A percentile compares a stretch with the other conserved stretches of the same genome.
phyloP scores from a whole-genome alignment of 1,284 basidiomycete species.

The Malassezia nana region DNA sequence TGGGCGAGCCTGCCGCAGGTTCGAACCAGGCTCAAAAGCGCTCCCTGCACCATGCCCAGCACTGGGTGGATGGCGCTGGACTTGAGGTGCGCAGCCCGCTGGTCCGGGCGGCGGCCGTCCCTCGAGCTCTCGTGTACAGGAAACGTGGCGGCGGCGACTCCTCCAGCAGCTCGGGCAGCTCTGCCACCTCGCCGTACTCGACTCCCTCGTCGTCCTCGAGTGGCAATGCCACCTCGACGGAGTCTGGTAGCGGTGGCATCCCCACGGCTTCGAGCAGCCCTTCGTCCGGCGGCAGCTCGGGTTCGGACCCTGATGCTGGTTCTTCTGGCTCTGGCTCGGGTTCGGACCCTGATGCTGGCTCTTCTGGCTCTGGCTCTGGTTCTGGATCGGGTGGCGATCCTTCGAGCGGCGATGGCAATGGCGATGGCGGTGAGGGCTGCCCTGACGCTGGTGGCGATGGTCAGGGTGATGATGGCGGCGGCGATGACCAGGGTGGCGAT shows the following conservation, averaged over 20 bases:
- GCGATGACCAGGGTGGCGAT: neutral
- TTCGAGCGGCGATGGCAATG: neutral
- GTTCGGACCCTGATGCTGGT: neutral
- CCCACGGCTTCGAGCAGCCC: too few relatives aligned
- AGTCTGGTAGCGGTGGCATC: neutral
- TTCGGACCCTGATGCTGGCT: neutral
- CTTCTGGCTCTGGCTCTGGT: neutral
- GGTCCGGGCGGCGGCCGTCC: neutral
- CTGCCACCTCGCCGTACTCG: neutral
- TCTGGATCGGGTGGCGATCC: neutral
- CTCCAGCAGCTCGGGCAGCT: neutral
- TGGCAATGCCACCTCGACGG: neutral
- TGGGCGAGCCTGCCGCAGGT: neutral
- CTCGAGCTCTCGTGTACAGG: neutral
- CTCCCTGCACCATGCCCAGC: neutral
- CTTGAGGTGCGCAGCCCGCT: neutral
- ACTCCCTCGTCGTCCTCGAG: neutral
- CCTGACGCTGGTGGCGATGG: neutral
- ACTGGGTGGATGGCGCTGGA: neutral
- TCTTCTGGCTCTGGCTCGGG: neutral
- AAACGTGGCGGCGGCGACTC: neutral
- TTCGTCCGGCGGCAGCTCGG: neutral
- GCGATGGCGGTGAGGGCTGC: neutral
- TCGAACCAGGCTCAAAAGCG: neutral
- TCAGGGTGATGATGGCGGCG: neutral